Evolutionary conservation across 1,284 basidiomycete species (phyloP), one percentile per base, ranked within the genome.

Genomic region (Boletellus dicymbophilus): DNA sequence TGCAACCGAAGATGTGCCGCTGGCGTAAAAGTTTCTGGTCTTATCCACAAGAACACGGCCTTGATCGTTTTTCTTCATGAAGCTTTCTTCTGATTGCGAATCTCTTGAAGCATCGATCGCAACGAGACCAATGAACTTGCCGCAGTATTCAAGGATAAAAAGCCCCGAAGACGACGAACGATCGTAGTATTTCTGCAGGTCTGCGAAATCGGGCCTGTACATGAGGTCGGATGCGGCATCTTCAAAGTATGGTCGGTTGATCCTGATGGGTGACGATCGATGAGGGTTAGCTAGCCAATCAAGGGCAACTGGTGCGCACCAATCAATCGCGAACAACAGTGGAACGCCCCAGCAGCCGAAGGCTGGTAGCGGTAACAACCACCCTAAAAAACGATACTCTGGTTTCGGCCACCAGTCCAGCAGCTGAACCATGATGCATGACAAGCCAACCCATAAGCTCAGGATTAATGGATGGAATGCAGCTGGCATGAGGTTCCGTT

Each of bases 191-290:
- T 62, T 61, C 25, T 65, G 51, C 28, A 85, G 72, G 55, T 84
- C 65, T 28, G 69, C 61, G 40, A 91, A 72, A 66, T 93, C 90
- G 8, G 71, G 67, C 9, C 76, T 68, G 39, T 74, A 80, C 49
- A 93, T 76, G 15, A 77, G 70, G 26, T 77, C 68, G 20, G 83
- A 73, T 7, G 80, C 72, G 13, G 68, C 70, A 15, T 77, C 68
- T 55, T 91, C 88, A 55, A 90, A 86, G 47, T 73, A 72, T n/a
- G 80, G 79, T 8, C 88, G 81, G 56, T 91, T 87, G 38, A 79
- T 64, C 86, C 88, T 91, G 31, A 48, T 4, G 26, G 28, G 27
- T 11, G 36, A 23, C 48, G 9, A 36, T 8, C 27, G 66, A 28
- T 58, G 51, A n/a, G 18, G 6, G 11, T 12, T 36, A 22, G 36